Evolutionary conservation across 2,329 filamentous ascomycete species (phyloP).

Genomic region (Colletotrichum trifolii): DNA sequence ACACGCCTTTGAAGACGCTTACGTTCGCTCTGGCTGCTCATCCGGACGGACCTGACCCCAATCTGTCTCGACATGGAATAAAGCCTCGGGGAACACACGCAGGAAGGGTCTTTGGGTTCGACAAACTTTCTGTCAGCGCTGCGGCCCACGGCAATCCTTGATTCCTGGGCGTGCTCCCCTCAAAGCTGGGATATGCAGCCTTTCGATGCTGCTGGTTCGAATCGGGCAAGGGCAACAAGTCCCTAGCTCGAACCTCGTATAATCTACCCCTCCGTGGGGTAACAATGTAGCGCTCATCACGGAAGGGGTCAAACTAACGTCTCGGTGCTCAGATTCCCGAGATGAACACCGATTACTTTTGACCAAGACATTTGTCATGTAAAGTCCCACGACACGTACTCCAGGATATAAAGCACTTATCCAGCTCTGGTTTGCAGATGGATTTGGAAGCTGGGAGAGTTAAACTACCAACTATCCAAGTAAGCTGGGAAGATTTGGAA

Average conservation of each 20-base stretch:
- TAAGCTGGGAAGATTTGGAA: slow-evolving; percentile 32
- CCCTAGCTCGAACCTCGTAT: slow-evolving; percentile 25
- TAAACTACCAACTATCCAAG: too few species aligned
- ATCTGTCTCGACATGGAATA: neutral
- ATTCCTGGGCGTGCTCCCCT: slow-evolving; percentile 3
- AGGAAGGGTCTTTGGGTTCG: slow-evolving; percentile 9
- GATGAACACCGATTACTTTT: too few species aligned
- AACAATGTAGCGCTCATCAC: neutral
- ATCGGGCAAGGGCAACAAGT: slow-evolving; percentile 5
- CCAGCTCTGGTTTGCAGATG: too few species aligned
- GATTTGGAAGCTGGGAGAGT: too few species aligned
- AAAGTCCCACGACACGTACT: too few species aligned
- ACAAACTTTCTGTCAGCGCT: slow-evolving; percentile 33
- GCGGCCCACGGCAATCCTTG: slow-evolving; percentile 23
- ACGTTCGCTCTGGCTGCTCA: too few species aligned
- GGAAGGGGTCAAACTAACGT: slow-evolving; percentile 19
- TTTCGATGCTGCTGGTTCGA: too few species aligned
- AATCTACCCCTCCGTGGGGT: slow-evolving; percentile 23
- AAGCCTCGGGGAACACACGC: slow-evolving; percentile 1
- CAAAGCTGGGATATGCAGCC: neutral
- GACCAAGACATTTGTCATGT: too few species aligned
- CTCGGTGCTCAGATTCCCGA: too few species aligned
- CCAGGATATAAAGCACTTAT: too few species aligned
- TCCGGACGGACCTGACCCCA: neutral
- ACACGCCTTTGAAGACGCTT: too few species aligned